A percentile compares a stretch with the other conserved stretches of the same genome.
phyloP scores from a whole-genome alignment of 2,329 filamentous ascomycete genomes.

The Pestalotiopsis fici region DNA sequence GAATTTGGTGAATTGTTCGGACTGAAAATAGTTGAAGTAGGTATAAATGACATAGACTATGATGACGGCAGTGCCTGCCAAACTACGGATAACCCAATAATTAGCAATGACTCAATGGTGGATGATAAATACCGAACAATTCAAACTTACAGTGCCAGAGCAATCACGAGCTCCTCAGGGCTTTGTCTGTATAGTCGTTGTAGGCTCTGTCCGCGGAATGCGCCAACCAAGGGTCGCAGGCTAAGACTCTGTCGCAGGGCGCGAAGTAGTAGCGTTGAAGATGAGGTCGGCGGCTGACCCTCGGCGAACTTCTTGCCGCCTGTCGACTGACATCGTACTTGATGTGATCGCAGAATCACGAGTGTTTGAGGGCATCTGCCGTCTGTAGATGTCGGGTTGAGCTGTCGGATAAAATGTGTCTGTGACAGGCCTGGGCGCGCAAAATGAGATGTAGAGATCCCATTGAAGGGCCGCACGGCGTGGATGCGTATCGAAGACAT shows the following conservation, averaged over 20 bases:
- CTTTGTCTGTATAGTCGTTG: slow-evolving; percentile 39
- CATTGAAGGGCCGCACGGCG: slow-evolving; percentile 3
- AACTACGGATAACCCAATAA: slow-evolving; percentile 30
- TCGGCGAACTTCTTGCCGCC: slow-evolving; percentile 16
- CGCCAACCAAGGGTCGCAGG: slow-evolving; percentile 34
- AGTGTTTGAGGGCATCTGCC: slow-evolving; percentile 10
- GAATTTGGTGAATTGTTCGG: slow-evolving; percentile 55
- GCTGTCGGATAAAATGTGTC: not conserved
- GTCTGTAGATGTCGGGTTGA: not conserved
- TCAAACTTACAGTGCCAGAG: slow-evolving; percentile 39
- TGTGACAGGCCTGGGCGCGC: not conserved
- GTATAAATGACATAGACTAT: slow-evolving; percentile 39
- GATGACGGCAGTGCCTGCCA: slow-evolving; percentile 32
- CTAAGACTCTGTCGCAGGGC: slow-evolving; percentile 33
- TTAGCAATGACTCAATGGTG: slow-evolving; percentile 27
- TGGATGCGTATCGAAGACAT: slow-evolving; percentile 7
- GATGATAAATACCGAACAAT: too few species aligned
- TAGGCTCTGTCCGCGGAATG: slow-evolving; percentile 39
- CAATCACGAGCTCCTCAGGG: slow-evolving; percentile 44
- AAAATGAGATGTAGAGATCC: not conserved
- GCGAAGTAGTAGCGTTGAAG: slow-evolving; percentile 24
- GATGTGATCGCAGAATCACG: slow-evolving; percentile 17
- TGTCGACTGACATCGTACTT: slow-evolving; percentile 24
- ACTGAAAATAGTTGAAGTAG: slow-evolving; percentile 59
- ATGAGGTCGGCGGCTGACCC: slow-evolving; percentile 23